Evolutionary conservation across 2,329 filamentous ascomycete species (phyloP), one percentile per base, ranked within the genome.

Genomic region (Teratosphaeria viscida): DNA sequence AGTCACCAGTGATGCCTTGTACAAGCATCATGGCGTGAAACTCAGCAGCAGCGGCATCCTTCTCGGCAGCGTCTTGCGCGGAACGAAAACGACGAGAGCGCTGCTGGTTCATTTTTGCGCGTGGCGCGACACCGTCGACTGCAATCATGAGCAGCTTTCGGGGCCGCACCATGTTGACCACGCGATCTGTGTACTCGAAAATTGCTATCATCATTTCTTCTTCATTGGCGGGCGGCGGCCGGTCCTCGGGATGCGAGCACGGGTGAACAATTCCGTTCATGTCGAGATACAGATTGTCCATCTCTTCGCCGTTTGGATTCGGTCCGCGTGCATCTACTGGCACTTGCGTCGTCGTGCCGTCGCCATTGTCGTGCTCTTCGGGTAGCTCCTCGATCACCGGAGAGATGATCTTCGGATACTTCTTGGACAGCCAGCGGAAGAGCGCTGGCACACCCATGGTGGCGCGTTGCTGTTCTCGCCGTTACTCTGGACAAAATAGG

Each of bases 231-330:
- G 94, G 94, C 3, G 94, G 85, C 1, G 94, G 91, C 63, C 85
- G 85, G 70, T 97, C 92, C 74, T 99, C 94, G 0, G 94, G 94
- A 77, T 99, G 94, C 54, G 92, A 96, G 77, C 94, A 99, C 35
- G 95, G 95, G 79, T 99, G 94, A 43, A 99, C 94, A 66, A 99
- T 99, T 73, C 94, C 95, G 75, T 99, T 99, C 92, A 99, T 97
- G 71, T 99, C 94, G 64, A 99, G 84, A 72, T 99, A 99, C 5
- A 99, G 80, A 70, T 99, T 99, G 77, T 99, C 92, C 70, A 96
- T 89, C 75, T 99, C 94, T 76, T 97, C 92, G 73, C 91, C 91
- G 76, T 99, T 99, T 2, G 95, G 95, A 71, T 99, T 99, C 5
- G 90, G 85, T 47, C 84, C 80, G 6, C 88, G 91, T 11, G 85